Base-by-base conservation (phyloP, 139 green algal genomes). In the Ettlia oleoabundans region DNA sequence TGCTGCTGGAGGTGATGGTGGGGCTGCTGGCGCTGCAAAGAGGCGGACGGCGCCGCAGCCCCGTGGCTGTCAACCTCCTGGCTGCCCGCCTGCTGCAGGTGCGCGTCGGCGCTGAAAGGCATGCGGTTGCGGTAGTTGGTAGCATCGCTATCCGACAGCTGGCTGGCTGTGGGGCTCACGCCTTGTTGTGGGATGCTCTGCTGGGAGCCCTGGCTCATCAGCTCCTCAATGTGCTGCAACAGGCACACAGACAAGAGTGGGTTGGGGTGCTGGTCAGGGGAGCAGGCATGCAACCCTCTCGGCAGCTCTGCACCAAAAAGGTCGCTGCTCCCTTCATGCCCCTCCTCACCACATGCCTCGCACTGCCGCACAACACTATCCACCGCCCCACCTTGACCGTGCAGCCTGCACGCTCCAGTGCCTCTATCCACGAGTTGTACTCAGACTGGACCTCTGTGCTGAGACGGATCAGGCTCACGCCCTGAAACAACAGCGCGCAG, bases 341-440 rank as follows among this genome's bases (percentile, higher is more conserved):
- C 68, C 28, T 13, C 26, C 1, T 41, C 41, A 26, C 9, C 64
- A 22, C 26, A n/a, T 5, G 41, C 41, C 26, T 55, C 28, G 10
- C 2, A 2, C 65, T 6, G 37, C 65, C 30, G 65, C 1, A 51
- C 4, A 6, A 18, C 65, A 2, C 35, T n/a, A 2, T 21, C 35
- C 73, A 18, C 2, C 42, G 21, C 30, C 30, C 1, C 37, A 69
- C 61, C 40, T 81, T 81, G 58, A 81, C 30, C n/a, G 58, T 37
- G 75, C 58, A 81, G 8, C 73, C 73, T 10, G 73, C 86, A 32
- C 55, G 64, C 72, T 93, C 83, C 82, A 94, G 81, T 30, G 83
- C 85, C 55, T 90, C 84, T 38, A 94, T 41, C 92, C 92, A 95
- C 2, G 62, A 33, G 33, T 87, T 76, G 28, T 80, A 86, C 2